Percentiles rank a stretch among this genome's conserved stretches.
These are phyloP conservation scores for Ciborinia camelliae DNA, from an alignment of 2,329 filamentous ascomycete species.

Conservation along the genomic window DNA sequence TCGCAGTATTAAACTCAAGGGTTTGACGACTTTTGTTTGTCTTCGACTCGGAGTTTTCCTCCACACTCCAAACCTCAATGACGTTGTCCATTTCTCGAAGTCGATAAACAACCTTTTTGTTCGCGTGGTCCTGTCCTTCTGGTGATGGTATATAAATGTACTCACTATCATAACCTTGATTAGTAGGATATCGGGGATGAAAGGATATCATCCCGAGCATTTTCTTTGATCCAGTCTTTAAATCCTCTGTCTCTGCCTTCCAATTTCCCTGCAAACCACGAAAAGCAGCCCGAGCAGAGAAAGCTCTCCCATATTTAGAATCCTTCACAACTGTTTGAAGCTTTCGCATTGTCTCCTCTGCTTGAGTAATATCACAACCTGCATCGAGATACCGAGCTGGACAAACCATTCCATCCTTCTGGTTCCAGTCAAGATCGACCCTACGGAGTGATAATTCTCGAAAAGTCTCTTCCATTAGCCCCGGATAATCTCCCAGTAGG, in stretches of 20 bases:
- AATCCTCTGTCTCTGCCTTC: background rate
- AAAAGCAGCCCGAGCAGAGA: background rate
- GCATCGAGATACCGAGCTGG: background rate
- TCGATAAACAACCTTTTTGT: constrained; percentile 3
- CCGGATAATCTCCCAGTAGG: constrained; percentile 8
- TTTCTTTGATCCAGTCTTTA: background rate
- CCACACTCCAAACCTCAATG: background rate
- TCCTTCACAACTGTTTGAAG: background rate
- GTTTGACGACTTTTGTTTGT: background rate
- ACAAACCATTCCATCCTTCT: constrained; percentile 2
- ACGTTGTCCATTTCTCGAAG: background rate
- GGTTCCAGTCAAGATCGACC: background rate
- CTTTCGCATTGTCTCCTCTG: constrained; percentile 5
- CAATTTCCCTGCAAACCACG: constrained; percentile 1
- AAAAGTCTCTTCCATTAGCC: background rate
- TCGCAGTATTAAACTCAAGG: background rate
- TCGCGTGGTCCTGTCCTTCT: background rate
- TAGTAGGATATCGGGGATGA: background rate
- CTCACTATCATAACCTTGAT: background rate
- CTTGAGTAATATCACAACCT: background rate
- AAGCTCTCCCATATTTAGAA: background rate
- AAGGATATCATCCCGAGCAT: background rate
- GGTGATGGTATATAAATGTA: background rate
- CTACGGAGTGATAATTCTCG: constrained; percentile 1
- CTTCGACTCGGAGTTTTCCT: background rate